Evolutionary conservation across 1,284 basidiomycete genomes (phyloP).

Genomic region (Cutaneotrichosporon sp.): DNA sequence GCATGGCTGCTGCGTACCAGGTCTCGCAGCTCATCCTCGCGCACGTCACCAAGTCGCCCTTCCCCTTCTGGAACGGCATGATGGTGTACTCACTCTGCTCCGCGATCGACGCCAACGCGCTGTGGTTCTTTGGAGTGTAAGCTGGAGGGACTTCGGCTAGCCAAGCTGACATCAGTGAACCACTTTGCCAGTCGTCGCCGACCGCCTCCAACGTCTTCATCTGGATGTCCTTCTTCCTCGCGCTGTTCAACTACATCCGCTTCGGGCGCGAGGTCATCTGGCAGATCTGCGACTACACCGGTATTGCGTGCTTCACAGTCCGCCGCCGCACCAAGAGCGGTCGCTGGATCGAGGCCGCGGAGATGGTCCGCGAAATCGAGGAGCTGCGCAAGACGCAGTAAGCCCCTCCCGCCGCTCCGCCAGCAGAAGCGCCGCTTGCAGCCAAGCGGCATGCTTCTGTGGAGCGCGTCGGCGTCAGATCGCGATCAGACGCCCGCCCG

Average conservation of each 20-base stretch:
- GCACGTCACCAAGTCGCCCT: constrained; percentile 80
- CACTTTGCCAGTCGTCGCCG: constrained; percentile 53
- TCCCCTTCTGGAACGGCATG: constrained; percentile 85
- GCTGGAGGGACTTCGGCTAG: constrained; percentile 42
- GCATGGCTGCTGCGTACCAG: constrained; percentile 65
- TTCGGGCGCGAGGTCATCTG: constrained; percentile 79
- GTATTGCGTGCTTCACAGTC: constrained; percentile 88
- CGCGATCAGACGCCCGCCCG: background rate
- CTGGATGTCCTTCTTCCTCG: constrained; percentile 58
- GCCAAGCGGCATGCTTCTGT: background rate
- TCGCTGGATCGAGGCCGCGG: constrained; percentile 62
- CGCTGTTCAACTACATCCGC: constrained; percentile 70
- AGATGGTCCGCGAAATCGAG: constrained; percentile 3
- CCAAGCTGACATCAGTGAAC: constrained; percentile 27
- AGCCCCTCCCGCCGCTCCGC: background rate
- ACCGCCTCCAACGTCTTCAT: constrained; percentile 67
- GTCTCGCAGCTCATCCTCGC: constrained; percentile 92
- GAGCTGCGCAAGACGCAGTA: constrained; percentile 13
- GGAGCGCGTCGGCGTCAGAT: background rate
- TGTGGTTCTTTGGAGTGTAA: constrained; percentile 66
- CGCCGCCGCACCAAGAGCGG: constrained; percentile 74
- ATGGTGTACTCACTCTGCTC: constrained; percentile 80
- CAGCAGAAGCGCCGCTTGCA: background rate
- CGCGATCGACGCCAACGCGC: constrained; percentile 79
- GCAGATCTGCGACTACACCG: constrained; percentile 83